These are phyloP conservation scores for Chamaecrista fasciculata DNA, from an alignment of 306 rosid genomes.

Conservation along the genomic window DNA sequence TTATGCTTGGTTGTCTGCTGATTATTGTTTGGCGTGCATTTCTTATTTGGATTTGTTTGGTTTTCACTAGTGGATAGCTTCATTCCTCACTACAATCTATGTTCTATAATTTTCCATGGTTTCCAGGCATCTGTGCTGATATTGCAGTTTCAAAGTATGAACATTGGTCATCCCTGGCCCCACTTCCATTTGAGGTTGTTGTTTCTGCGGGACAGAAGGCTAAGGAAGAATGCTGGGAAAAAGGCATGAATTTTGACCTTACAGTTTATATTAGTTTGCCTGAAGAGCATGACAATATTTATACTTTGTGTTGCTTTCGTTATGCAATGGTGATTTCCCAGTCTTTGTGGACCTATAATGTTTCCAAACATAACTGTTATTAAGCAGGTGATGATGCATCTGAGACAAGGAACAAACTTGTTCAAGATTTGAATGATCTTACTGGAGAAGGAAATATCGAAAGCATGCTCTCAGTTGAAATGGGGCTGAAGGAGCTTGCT, in stretches of 20 bases:
- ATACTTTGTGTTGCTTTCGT: slow-evolving; percentile 17
- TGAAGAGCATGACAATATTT: slow-evolving; percentile 20
- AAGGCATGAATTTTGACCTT: slow-evolving; percentile 53
- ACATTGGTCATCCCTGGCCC: slow-evolving; percentile 95
- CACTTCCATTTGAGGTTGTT: slow-evolving; percentile 97
- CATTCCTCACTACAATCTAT: slow-evolving; percentile 7
- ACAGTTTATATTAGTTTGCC: slow-evolving; percentile 27
- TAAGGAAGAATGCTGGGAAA: slow-evolving; percentile 85
- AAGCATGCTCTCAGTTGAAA: slow-evolving; percentile 95
- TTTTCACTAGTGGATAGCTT: slow-evolving; percentile 17
- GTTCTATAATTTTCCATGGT: slow-evolving; percentile 35
- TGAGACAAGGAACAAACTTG: slow-evolving; percentile 67
- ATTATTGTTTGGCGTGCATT: background rate
- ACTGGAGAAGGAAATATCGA: slow-evolving; percentile 97
- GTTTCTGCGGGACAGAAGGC: slow-evolving; percentile 99
- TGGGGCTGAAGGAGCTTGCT: slow-evolving; percentile 94
- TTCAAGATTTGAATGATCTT: slow-evolving; percentile 79
- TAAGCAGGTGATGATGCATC: slow-evolving; percentile 65
- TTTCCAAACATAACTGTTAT: slow-evolving; percentile 23
- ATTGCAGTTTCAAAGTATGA: slow-evolving; percentile 86
- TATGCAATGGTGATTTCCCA: slow-evolving; percentile 19
- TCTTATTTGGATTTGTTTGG: slow-evolving; percentile 27
- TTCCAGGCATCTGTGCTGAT: slow-evolving; percentile 84
- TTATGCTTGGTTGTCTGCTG: background rate
- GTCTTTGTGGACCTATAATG: slow-evolving; percentile 9